phyloP scores from a whole-genome alignment of 371 early-diverging fungal genomes.

The Mucor plumbeus region DNA sequence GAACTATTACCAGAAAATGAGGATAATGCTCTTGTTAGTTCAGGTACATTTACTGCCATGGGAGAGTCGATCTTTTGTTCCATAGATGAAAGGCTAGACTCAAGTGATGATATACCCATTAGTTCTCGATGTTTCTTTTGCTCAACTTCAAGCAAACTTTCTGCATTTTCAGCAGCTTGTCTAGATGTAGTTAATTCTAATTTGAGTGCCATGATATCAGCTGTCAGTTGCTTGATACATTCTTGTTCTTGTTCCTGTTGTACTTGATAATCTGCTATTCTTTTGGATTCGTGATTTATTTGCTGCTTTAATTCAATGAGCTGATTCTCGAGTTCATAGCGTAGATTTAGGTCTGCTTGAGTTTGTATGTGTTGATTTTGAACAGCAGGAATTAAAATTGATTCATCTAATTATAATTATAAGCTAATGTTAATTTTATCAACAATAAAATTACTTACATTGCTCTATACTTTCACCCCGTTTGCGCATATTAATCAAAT shows the following conservation, averaged over 20 bases:
- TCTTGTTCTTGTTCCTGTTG: conserved; percentile 1
- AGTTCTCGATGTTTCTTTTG: neutral
- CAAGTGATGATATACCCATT: neutral
- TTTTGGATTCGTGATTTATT: conserved; percentile 1
- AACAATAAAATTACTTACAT: conserved; percentile 13
- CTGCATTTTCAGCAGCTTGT: neutral
- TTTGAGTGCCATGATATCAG: neutral
- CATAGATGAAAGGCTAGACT: neutral
- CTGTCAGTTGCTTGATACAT: too few species aligned
- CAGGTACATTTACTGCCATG: conserved; percentile 1
- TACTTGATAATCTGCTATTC: neutral
- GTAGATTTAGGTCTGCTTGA: neutral
- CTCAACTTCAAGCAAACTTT: neutral
- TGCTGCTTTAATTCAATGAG: conserved; percentile 15
- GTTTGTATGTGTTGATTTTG: neutral
- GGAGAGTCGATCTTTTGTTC: neutral
- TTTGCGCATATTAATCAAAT: conserved; percentile 23
- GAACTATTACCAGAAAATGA: conserved; percentile 11
- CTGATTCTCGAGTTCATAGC: conserved; percentile 10
- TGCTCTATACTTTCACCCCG: conserved; percentile 17
- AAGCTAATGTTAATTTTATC: too few species aligned
- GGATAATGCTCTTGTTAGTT: conserved; percentile 18
- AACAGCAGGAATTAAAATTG: too few species aligned
- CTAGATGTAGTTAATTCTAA: neutral
- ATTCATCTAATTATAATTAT: neutral